phyloP scores from a whole-genome alignment of 169 alveolate species.

The Plasmodium gonderi region DNA sequence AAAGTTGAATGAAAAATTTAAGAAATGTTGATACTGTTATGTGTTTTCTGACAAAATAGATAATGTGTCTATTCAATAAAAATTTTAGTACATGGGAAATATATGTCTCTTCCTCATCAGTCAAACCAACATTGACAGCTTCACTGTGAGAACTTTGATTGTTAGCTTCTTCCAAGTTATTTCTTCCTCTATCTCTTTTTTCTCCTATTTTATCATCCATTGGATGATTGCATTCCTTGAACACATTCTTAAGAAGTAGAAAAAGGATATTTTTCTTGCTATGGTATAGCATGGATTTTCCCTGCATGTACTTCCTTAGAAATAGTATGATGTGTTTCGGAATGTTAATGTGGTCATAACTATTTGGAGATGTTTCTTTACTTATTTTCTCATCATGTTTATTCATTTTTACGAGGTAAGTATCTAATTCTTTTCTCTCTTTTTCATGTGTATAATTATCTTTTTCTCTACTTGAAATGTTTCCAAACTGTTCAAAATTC shows the following conservation, averaged over 20 bases:
- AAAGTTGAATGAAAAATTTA: conserved; percentile 15
- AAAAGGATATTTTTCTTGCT: conserved; percentile 36
- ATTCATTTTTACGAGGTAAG: neutral
- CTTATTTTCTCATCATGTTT: neutral
- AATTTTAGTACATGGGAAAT: neutral
- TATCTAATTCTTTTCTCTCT: neutral
- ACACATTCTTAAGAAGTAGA: conserved; percentile 30
- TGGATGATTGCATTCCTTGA: conserved; percentile 21
- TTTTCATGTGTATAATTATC: neutral
- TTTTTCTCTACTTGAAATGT: neutral
- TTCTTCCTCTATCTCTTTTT: neutral
- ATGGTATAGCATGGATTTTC: conserved; percentile 1
- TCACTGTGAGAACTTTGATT: neutral
- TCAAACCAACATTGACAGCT: neutral
- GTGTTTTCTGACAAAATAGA: conserved; percentile 12
- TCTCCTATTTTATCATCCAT: neutral
- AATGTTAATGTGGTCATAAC: neutral
- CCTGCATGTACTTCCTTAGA: conserved; percentile 22
- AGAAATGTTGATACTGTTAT: conserved; percentile 27
- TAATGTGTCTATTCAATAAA: conserved; percentile 8
- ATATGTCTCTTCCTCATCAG: neutral
- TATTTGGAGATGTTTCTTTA: neutral
- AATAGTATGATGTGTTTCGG: conserved; percentile 8
- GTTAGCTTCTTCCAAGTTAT: neutral
- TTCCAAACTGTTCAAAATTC: neutral